Conservation (phyloP, 2,329 filamentous ascomycete genomes). For the Celoporthe dispersa region DNA sequence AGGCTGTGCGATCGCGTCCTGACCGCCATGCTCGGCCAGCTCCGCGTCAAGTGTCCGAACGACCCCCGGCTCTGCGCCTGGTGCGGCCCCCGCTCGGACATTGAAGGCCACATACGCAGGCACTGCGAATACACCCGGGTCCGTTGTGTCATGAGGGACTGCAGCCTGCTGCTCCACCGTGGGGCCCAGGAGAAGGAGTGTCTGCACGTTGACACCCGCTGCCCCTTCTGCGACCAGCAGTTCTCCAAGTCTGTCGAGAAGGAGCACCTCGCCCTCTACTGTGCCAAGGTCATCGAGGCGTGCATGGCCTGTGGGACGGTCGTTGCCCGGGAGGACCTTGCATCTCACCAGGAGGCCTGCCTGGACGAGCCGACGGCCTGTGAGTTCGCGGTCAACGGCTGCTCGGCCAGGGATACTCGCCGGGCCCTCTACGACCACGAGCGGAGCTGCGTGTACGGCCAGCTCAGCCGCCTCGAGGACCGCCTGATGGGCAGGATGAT, state of each 20-base stretch:
- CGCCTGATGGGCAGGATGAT: background rate
- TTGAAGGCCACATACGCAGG: constrained; percentile 59
- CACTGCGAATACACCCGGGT: constrained; percentile 62
- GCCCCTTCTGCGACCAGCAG: constrained; percentile 52
- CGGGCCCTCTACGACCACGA: constrained; percentile 49
- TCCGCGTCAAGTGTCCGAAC: constrained; percentile 64
- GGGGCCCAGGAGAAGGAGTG: constrained; percentile 10
- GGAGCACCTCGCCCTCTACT: constrained; percentile 53
- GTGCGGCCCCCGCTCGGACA: constrained; percentile 55
- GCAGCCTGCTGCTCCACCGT: constrained; percentile 15
- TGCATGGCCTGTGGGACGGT: constrained; percentile 43
- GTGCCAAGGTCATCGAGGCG: constrained; percentile 43
- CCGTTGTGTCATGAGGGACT: constrained; percentile 50
- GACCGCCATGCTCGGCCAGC: constrained; percentile 63
- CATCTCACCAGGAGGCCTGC: constrained; percentile 53
- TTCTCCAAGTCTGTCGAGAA: constrained; percentile 39
- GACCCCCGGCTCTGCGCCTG: constrained; percentile 52
- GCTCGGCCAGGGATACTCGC: constrained; percentile 11
- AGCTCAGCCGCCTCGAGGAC: constrained; percentile 13
- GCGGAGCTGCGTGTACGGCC: constrained; percentile 31
- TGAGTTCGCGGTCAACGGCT: constrained; percentile 43
- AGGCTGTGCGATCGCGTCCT: constrained; percentile 51
- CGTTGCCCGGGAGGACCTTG: constrained; percentile 36
- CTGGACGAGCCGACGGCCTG: constrained; percentile 46
- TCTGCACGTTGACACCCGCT: constrained; percentile 52